A percentile compares a stretch with the other conserved stretches of the same genome.
Conservation (phyloP, 129 eudicot species). For the Erigeron canadensis region DNA sequence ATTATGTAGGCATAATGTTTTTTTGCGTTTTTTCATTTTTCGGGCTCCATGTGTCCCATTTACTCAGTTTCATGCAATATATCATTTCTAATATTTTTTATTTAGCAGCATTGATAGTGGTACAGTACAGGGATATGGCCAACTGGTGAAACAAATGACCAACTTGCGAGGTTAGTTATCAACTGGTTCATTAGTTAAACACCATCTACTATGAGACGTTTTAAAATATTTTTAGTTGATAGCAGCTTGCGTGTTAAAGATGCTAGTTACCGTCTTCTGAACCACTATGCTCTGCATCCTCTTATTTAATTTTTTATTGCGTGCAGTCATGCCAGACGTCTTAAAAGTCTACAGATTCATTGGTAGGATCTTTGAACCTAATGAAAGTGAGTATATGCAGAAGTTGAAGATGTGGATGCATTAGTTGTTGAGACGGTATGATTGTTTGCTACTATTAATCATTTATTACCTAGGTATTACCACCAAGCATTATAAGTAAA, state of each 20-base stretch:
- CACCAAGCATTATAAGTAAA: not conserved
- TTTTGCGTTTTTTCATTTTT: no score
- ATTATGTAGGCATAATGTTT: slow-evolving; percentile 49
- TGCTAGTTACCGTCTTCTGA: not conserved
- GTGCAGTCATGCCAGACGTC: slow-evolving; percentile 89
- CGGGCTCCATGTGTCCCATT: not conserved
- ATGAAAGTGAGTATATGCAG: slow-evolving; percentile 63
- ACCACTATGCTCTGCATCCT: not conserved
- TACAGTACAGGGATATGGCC: slow-evolving; percentile 46
- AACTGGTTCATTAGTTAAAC: not conserved
- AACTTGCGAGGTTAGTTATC: slow-evolving; percentile 47
- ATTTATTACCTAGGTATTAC: not conserved
- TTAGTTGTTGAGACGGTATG: slow-evolving; percentile 90
- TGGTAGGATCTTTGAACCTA: slow-evolving; percentile 88
- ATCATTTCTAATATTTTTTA: not conserved
- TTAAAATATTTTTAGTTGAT: not conserved
- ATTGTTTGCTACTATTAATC: not conserved
- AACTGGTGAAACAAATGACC: slow-evolving; percentile 48
- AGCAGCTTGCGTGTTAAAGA: not conserved
- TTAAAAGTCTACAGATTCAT: slow-evolving; percentile 86
- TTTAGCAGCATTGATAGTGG: slow-evolving; percentile 64
- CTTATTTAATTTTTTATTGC: not conserved
- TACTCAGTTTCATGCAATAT: not conserved
- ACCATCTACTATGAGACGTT: not conserved
- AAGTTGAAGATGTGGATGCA: slow-evolving; percentile 76